These are phyloP conservation scores for Stromatinia cepivora DNA, from an alignment of 2,329 filamentous ascomycete genomes.

Conservation along the genomic window DNA sequence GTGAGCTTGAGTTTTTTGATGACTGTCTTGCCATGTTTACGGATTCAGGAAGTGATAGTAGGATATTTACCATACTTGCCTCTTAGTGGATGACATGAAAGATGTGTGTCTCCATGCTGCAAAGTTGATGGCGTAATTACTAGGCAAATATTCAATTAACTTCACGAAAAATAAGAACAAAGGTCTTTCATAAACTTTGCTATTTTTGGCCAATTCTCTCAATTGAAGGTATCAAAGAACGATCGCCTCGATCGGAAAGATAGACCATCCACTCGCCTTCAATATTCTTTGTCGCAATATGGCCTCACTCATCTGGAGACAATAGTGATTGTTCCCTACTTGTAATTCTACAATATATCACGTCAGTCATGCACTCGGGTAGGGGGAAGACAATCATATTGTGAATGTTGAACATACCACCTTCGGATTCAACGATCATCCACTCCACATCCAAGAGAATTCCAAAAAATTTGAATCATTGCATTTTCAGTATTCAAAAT, in stretches of 20 bases:
- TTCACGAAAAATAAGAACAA: too few relatives aligned
- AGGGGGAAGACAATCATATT: background rate
- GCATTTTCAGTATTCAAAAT: too few relatives aligned
- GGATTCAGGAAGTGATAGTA: background rate
- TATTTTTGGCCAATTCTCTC: background rate
- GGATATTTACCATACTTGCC: too few relatives aligned
- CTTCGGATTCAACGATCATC: background rate
- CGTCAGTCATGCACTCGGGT: background rate
- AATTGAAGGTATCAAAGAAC: background rate
- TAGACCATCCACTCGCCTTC: background rate
- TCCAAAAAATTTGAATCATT: too few relatives aligned
- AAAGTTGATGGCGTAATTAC: too few relatives aligned
- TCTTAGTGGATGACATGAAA: too few relatives aligned
- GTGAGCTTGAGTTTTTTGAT: background rate
- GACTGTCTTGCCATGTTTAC: background rate
- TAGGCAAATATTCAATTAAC: too few relatives aligned
- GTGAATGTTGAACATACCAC: background rate
- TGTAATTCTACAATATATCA: background rate
- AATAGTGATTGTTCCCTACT: background rate
- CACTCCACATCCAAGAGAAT: too few relatives aligned
- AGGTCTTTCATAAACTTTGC: too few relatives aligned
- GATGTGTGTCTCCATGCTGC: too few relatives aligned
- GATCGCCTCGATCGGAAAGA: background rate
- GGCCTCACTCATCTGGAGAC: background rate
- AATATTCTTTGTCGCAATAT: background rate